Conservation (phyloP, 2,329 filamentous ascomycete genomes). For the Aaosphaeria arxii region DNA sequence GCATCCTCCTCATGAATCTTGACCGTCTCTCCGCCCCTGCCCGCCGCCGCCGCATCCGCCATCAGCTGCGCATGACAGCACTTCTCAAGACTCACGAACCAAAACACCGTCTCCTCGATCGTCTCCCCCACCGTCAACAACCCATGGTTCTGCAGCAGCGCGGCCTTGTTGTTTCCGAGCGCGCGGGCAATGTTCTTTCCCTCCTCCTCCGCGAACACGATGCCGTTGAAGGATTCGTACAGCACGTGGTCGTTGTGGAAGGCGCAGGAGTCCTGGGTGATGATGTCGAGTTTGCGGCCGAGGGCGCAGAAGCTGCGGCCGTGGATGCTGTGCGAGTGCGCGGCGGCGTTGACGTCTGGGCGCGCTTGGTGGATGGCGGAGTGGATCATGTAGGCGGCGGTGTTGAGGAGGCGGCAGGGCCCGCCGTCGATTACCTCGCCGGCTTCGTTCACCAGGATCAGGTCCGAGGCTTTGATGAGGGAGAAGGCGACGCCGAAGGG, state of each 20-base stretch:
- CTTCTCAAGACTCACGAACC: slow-evolving; percentile 54
- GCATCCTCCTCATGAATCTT: slow-evolving; percentile 69
- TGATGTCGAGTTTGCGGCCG: slow-evolving; percentile 57
- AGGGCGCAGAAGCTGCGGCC: slow-evolving; percentile 62
- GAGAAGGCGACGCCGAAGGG: slow-evolving; percentile 63
- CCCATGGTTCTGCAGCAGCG: slow-evolving; percentile 54
- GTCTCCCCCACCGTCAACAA: slow-evolving; percentile 49
- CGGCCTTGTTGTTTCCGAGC: slow-evolving; percentile 51
- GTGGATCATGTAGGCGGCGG: slow-evolving; percentile 59
- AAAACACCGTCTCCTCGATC: slow-evolving; percentile 53
- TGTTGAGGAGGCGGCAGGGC: slow-evolving; percentile 30
- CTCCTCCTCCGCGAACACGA: slow-evolving; percentile 53
- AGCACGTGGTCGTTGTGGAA: slow-evolving; percentile 54
- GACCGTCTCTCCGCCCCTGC: slow-evolving; percentile 61
- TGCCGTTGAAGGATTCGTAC: slow-evolving; percentile 52
- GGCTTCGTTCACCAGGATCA: slow-evolving; percentile 63
- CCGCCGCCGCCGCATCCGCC: slow-evolving; percentile 56
- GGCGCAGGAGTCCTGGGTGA: slow-evolving; percentile 56
- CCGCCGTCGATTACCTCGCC: slow-evolving; percentile 65
- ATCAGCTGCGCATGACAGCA: slow-evolving; percentile 53
- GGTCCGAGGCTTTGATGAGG: slow-evolving; percentile 60
- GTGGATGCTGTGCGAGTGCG: slow-evolving; percentile 58
- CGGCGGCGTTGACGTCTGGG: slow-evolving; percentile 57
- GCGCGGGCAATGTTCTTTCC: slow-evolving; percentile 51
- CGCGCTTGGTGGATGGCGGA: slow-evolving; percentile 58